Base-by-base conservation (phyloP, 495 filamentous ascomycete species). In the Trichoderma parareesei region DNA sequence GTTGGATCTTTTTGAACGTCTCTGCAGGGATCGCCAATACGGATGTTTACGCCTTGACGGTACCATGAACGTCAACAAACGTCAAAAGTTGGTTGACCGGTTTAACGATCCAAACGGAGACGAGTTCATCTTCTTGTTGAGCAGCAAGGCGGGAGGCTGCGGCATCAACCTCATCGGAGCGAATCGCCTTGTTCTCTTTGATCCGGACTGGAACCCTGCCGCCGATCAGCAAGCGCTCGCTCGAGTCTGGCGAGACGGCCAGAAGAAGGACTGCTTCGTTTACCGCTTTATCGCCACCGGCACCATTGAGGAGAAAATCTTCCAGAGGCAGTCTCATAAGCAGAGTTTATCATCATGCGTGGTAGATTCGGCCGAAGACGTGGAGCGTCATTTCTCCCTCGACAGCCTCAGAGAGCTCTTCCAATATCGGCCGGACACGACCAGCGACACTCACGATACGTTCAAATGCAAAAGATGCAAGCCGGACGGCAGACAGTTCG, bases 291-390 rank as follows among this genome's bases (percentile, higher is more conserved):
- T 99, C 68, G 89, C 92, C 1, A 97, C 95, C 0, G 94, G 95
- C 2, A 96, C 94, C 0, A 99, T 99, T 71, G 94, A 99, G 72
- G 94, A 99, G 76, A 99, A 99, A 79, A 97, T 99, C 72, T 99
- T 99, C 82, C 95, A 98, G 76, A 86, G 94, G 7, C 94, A 99
- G 72, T 94, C 90, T 4, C 94, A 99, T 81, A 99, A 99, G 75
- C 95, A 98, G 75, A 93, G 91, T 0, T 82, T 99, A 5, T 96
- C 91, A 0, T 94, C 91, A 0, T 98, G 94, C 72, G 95, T 99
- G n/a, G 94, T 99, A 9, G 94, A 99, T 74, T 90, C 88, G 5
- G 94, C 91, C 9, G 92, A 98, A 73, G 94, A 99, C 66, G 95
- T 99, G 3, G 94, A 99, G 73, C 83, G 94, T 5, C 94, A 99